Conservation (phyloP, 176 grass and related monocot genomes). For the Rhynchospora breviuscula region DNA sequence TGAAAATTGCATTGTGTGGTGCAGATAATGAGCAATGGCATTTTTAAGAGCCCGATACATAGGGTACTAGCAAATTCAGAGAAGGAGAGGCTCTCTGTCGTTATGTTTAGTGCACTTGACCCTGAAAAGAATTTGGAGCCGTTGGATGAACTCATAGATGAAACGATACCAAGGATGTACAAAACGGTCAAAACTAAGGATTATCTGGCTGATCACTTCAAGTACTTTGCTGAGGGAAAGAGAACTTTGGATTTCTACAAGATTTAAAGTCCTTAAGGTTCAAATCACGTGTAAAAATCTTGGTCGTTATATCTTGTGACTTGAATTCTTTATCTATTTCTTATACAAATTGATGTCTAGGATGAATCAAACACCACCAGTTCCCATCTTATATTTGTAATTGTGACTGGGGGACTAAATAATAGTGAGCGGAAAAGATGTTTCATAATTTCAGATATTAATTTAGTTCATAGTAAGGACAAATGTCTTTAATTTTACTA, state of each 20-base stretch:
- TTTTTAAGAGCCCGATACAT: constrained; percentile 53
- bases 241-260: constrained; percentile 37
- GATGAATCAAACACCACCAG: not conserved
- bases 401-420: not conserved
- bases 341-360: not conserved
- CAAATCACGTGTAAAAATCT: not conserved
- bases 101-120: constrained; percentile 38
- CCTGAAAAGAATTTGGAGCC: constrained; percentile 36
- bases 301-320: not conserved
- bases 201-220: constrained; percentile 21
- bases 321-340: not conserved
- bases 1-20: not conserved
- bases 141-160: constrained; percentile 24
- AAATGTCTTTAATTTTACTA: not conserved
- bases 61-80: constrained; percentile 39
- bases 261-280: constrained; percentile 21
- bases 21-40: constrained; percentile 54
- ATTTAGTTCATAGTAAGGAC: too few species aligned
- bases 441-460: too few species aligned
- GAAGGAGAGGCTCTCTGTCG: constrained; percentile 43
- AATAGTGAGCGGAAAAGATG: not conserved
- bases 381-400: not conserved
- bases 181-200: constrained; percentile 39
- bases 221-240: constrained; percentile 24
- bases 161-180: constrained; percentile 26